phyloP scores from a whole-genome alignment of 352 stramenopile genomes.

The Pseudoperonospora humuli region DNA sequence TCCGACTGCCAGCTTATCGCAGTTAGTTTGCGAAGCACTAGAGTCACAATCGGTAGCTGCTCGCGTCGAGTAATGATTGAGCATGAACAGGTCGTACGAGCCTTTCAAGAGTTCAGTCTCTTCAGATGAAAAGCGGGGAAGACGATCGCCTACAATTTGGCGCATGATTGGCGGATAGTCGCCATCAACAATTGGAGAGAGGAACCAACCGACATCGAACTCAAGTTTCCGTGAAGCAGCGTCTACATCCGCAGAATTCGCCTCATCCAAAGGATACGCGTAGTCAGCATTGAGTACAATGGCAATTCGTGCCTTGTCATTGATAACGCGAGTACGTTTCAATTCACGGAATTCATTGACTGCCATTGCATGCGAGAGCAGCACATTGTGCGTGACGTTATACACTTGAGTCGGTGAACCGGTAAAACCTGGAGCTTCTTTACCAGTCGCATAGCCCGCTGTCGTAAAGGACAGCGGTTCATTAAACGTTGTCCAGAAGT shows the following conservation, averaged over 20 bases:
- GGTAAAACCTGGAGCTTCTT: constrained; percentile 27
- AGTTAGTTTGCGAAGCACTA: constrained; percentile 21
- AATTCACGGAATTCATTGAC: constrained; percentile 75
- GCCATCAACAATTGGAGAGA: constrained; percentile 81
- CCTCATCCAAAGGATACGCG: constrained; percentile 68
- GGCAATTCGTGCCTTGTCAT: constrained; percentile 70
- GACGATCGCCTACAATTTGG: constrained; percentile 54
- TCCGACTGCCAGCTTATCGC: constrained; percentile 24
- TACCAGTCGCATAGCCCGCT: constrained; percentile 48
- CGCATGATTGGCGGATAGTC: constrained; percentile 91
- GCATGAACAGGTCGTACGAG: constrained; percentile 91
- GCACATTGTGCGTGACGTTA: constrained; percentile 73
- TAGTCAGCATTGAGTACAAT: constrained; percentile 88
- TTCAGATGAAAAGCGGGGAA: constrained; percentile 81
- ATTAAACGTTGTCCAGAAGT: constrained; percentile 93
- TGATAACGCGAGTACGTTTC: constrained; percentile 13
- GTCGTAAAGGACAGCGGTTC: constrained; percentile 76
- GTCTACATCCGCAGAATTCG: constrained; percentile 31
- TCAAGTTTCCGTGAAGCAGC: constrained; percentile 80
- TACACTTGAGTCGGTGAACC: constrained; percentile 35
- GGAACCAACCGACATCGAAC: constrained; percentile 89
- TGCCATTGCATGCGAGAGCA: constrained; percentile 81
- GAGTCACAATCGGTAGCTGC: constrained; percentile 46
- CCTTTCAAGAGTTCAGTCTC: constrained; percentile 61
- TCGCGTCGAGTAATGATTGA: constrained; percentile 91